Conservation (phyloP, 225 moss, liverwort and hornwort genomes). For the Pseudisothecium myosuroides region DNA sequence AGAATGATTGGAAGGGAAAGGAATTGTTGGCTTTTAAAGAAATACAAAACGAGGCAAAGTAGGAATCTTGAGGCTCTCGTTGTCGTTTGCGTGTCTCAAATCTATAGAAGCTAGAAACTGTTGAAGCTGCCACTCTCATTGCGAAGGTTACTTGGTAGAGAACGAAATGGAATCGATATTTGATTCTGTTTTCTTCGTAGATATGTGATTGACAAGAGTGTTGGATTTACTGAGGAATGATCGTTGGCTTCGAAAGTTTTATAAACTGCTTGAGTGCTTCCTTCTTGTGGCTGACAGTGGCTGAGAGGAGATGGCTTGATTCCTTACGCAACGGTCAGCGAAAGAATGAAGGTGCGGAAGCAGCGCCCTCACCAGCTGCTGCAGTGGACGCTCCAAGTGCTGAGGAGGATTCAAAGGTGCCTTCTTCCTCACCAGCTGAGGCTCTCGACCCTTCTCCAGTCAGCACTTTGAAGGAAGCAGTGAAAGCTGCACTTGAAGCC, state of each 20-base stretch:
- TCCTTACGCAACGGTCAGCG: constrained; percentile 14
- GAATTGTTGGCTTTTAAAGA: neutral
- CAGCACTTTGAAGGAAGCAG: neutral
- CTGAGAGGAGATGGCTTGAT: constrained; percentile 12
- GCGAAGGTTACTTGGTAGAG: neutral
- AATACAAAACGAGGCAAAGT: neutral
- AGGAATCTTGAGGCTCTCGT: neutral
- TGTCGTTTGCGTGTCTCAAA: neutral
- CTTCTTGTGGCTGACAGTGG: neutral
- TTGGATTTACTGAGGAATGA: neutral
- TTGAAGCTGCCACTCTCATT: neutral
- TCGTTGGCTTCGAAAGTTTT: neutral
- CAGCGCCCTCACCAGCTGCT: neutral
- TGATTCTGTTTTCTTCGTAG: neutral
- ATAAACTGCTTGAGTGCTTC: neutral
- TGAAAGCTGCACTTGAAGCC: neutral
- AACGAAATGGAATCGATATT: neutral
- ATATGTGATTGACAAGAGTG: neutral
- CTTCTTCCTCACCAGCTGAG: neutral
- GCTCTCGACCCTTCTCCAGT: neutral
- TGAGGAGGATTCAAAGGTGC: neutral
- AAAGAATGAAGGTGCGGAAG: constrained; percentile 2
- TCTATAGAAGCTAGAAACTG: neutral
- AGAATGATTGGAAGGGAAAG: neutral
- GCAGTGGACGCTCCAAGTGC: neutral